A percentile compares a stretch with the other conserved stretches of the same genome.
Conservation (phyloP, 306 rosid genomes). For the Cucumis cinereus region DNA sequence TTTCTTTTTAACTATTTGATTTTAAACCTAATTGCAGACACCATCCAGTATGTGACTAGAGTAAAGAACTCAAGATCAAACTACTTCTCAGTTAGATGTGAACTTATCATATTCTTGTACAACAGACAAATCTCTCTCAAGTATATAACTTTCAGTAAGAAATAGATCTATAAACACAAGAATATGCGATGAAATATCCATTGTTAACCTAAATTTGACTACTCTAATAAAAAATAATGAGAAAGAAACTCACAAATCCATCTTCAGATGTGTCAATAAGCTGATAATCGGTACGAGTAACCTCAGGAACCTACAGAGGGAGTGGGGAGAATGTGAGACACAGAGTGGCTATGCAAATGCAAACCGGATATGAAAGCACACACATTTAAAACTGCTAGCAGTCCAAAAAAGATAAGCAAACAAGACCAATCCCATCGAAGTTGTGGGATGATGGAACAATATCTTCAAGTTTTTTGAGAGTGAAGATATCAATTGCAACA, state of each 20-base stretch:
- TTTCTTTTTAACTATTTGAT: neutral
- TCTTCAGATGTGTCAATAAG: constrained; percentile 78
- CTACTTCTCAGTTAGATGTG: neutral
- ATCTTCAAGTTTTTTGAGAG: constrained; percentile 68
- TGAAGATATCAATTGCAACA: constrained; percentile 76
- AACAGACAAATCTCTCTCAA: neutral
- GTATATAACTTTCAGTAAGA: neutral
- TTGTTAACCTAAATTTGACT: neutral
- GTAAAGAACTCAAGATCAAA: neutral
- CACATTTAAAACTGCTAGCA: neutral
- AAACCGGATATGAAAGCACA: neutral
- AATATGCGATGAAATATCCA: neutral
- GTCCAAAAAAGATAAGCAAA: neutral
- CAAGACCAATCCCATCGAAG: constrained; percentile 41
- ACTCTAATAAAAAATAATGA: neutral
- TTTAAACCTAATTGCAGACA: neutral
- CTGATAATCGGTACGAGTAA: constrained; percentile 72
- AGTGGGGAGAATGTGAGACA: neutral
- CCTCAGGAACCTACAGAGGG: constrained; percentile 62
- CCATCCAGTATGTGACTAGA: neutral
- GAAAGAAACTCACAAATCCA: constrained; percentile 48
- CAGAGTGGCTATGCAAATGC: neutral
- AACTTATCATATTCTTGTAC: neutral
- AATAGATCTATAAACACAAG: neutral
- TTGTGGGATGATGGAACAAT: constrained; percentile 86